phyloP scores from a whole-genome alignment of 176 grass and related monocot species.

The Alloteropsis semialata region DNA sequence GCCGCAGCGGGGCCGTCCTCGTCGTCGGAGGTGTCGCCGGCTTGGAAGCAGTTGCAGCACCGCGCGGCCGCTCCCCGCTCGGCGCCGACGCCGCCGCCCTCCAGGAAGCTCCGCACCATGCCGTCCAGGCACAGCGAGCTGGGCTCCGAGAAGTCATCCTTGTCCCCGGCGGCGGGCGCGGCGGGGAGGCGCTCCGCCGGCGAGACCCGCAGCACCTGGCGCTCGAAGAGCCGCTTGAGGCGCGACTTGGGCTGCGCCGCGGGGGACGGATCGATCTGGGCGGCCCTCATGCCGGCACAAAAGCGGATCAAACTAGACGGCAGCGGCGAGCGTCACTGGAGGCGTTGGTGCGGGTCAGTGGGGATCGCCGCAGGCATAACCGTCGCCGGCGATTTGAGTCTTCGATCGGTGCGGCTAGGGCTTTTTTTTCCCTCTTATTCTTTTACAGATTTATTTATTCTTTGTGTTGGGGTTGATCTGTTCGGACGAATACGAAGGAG shows the following conservation, averaged over 20 bases:
- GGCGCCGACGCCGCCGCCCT: slow-evolving; percentile 51
- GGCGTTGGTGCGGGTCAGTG: not conserved
- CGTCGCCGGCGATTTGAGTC: not conserved
- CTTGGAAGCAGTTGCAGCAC: slow-evolving; percentile 79
- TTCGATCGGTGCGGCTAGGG: slow-evolving; percentile 30
- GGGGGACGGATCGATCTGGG: slow-evolving; percentile 60
- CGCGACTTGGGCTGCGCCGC: slow-evolving; percentile 54
- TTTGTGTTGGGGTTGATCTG: not conserved
- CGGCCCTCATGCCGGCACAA: slow-evolving; percentile 51
- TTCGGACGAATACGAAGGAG: slow-evolving; percentile 12
- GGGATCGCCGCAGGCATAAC: slow-evolving; percentile 11
- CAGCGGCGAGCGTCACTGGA: not conserved
- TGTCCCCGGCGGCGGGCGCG: slow-evolving; percentile 29
- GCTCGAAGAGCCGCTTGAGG: slow-evolving; percentile 87
- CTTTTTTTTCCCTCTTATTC: not conserved
- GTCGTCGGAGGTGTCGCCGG: slow-evolving; percentile 40
- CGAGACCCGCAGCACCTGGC: slow-evolving; percentile 69
- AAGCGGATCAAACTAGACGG: not conserved
- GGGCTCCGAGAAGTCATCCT: slow-evolving; percentile 48
- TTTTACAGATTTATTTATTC: not conserved
- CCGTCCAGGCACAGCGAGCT: slow-evolving; percentile 86
- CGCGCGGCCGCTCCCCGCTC: slow-evolving; percentile 30
- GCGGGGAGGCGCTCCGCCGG: slow-evolving; percentile 60
- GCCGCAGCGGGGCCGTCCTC: slow-evolving; percentile 26
- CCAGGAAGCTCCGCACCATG: slow-evolving; percentile 90